Conservation (phyloP, 371 early-diverging fungal species). For the Syncephalastrum contaminatum region DNA sequence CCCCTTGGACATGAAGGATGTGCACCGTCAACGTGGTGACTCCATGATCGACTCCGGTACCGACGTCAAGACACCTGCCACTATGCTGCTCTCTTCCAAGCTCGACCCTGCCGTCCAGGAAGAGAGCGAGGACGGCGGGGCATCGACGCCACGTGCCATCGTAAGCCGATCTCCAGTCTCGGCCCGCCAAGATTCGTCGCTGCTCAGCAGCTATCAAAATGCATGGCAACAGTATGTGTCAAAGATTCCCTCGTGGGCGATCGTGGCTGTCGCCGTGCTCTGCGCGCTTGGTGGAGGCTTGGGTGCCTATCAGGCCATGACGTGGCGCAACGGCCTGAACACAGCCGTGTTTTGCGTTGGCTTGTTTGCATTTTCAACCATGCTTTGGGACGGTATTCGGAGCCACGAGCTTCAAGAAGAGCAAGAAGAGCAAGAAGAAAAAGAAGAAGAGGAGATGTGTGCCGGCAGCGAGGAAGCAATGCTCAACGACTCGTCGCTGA, state of each 20-base stretch:
- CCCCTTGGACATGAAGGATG: too few species aligned
- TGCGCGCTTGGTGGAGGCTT: not conserved
- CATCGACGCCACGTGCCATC: constrained; percentile 1
- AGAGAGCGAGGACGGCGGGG: not conserved
- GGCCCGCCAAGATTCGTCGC: not conserved
- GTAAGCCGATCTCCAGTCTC: not conserved
- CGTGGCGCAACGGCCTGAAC: not conserved
- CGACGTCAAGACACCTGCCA: constrained; percentile 13
- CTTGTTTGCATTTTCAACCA: not conserved
- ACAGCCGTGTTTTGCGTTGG: constrained; percentile 5
- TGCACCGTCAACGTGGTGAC: too few species aligned
- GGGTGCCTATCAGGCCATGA: constrained; percentile 6
- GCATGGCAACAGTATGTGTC: not conserved
- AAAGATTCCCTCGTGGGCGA: too few species aligned
- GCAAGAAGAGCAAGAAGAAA: constrained; percentile 7
- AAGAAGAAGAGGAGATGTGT: constrained; percentile 1
- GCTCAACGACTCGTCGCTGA: constrained; percentile 27
- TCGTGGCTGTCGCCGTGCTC: too few species aligned
- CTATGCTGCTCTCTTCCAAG: constrained; percentile 2
- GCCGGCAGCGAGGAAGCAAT: constrained; percentile 27
- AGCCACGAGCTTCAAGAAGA: constrained; percentile 2
- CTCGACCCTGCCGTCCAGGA: not conserved
- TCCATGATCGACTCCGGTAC: constrained; percentile 10
- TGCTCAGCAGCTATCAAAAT: too few species aligned
- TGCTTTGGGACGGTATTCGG: constrained; percentile 6